Percentiles rank a stretch among this genome's conserved stretches.
Conservation (phyloP, 441 rosid species). For the Dalechampia spathulata region DNA sequence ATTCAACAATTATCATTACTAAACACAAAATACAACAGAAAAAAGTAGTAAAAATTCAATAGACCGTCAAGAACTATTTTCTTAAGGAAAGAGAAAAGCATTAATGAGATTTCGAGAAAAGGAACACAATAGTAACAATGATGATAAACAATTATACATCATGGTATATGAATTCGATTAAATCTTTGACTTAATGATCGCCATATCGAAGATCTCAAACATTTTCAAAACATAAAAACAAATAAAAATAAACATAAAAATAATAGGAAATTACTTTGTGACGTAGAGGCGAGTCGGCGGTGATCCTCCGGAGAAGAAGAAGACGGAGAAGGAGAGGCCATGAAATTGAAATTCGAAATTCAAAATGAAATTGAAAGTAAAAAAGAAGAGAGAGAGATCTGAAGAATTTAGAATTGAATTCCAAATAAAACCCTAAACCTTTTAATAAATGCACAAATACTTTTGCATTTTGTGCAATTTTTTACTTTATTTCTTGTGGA, state of each 20-base stretch:
- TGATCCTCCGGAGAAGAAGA: conserved; percentile 14
- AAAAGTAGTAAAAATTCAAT: neutral
- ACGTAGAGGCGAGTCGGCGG: conserved; percentile 24
- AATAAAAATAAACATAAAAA: neutral
- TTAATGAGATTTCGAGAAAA: no score
- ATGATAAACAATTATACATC: no score
- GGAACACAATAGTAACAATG: no score
- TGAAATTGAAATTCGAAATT: conserved; percentile 2
- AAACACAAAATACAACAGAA: neutral
- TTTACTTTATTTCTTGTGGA: no score
- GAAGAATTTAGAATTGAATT: neutral
- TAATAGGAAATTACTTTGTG: conserved; percentile 17
- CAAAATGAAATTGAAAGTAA: no score
- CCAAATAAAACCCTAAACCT: conserved; percentile 4
- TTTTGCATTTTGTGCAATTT: no score
- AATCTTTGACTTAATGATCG: no score
- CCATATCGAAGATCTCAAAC: neutral
- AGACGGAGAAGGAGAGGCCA: conserved; percentile 8
- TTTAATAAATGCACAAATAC: no score
- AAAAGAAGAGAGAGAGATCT: conserved; percentile 7
- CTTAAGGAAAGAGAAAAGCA: no score
- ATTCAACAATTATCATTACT: neutral
- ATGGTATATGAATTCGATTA: no score
- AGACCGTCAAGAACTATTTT: neutral
- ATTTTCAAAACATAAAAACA: neutral